Evolutionary conservation across 1,284 basidiomycete genomes (phyloP).

Genomic region (Pseudozyma hubeiensis): DNA sequence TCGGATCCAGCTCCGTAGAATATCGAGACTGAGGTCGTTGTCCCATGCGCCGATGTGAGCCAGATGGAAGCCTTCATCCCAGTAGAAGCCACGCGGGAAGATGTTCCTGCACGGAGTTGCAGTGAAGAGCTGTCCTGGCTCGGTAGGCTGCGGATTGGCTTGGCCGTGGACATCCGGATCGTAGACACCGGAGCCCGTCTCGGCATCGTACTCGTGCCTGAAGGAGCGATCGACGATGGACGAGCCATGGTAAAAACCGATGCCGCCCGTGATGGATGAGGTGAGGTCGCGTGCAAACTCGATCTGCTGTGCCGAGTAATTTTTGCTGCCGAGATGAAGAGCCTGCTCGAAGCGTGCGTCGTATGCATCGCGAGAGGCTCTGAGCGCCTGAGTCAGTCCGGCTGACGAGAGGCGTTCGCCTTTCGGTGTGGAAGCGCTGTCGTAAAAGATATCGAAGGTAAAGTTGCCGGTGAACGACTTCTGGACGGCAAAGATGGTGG

Average conservation of each 20-base stretch:
- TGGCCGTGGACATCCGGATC: slow-evolving; percentile 49
- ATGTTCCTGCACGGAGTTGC: slow-evolving; percentile 93
- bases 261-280: slow-evolving; percentile 87
- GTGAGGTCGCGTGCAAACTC: slow-evolving; percentile 87
- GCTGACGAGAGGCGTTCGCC: slow-evolving; percentile 74
- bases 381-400: slow-evolving; percentile 76
- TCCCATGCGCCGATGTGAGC: slow-evolving; percentile 91
- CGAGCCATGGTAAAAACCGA: slow-evolving; percentile 93
- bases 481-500: slow-evolving; percentile 87
- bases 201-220: slow-evolving; percentile 84
- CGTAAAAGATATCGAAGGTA: slow-evolving; percentile 86
- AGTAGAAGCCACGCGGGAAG: slow-evolving; percentile 96
- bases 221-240: slow-evolving; percentile 87
- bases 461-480: slow-evolving; percentile 83
- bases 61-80: slow-evolving; percentile 97
- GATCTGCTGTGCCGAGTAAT: slow-evolving; percentile 71
- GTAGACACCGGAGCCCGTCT: slow-evolving; percentile 51
- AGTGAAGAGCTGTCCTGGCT: slow-evolving; percentile 78
- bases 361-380: slow-evolving; percentile 76
- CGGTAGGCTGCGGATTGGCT: slow-evolving; percentile 71
- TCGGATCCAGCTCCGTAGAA: slow-evolving; percentile 86
- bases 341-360: slow-evolving; percentile 76
- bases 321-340: slow-evolving; percentile 75
- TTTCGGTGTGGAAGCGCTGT: slow-evolving; percentile 76
- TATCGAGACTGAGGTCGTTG: slow-evolving; percentile 87